Evolutionary conservation across 306 rosid species (phyloP).

Genomic region (Vachellia pachyceras): DNA sequence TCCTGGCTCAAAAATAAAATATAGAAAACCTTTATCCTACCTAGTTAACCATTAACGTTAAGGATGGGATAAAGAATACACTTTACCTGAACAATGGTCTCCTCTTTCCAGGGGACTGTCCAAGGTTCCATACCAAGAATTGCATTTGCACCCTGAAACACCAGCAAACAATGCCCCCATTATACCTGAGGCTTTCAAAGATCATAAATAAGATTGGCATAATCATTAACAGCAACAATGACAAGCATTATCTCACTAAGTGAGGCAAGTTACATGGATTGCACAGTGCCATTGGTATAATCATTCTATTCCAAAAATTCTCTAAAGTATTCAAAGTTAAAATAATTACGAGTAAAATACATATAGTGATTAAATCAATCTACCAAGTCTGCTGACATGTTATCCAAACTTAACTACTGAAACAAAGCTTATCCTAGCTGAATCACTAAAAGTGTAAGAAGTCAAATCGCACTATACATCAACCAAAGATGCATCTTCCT

Average conservation of each 20-base stretch:
- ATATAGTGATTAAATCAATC: neutral
- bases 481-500: too few species aligned
- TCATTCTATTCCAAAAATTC: neutral
- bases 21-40: neutral
- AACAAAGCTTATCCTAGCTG: neutral
- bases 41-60: neutral
- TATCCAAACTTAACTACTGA: neutral
- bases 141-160: conserved; percentile 44
- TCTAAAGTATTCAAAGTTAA: neutral
- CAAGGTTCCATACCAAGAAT: conserved; percentile 52
- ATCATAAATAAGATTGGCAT: neutral
- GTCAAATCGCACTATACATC: too few species aligned
- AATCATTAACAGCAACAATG: neutral
- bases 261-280: neutral
- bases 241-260: neutral
- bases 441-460: neutral
- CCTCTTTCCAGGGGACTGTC: conserved; percentile 66
- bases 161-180: conserved; percentile 28
- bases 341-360: neutral
- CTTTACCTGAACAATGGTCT: conserved; percentile 64
- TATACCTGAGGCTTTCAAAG: conserved; percentile 18
- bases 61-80: conserved; percentile 23
- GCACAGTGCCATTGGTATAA: neutral
- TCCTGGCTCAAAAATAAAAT: conserved; percentile 22
- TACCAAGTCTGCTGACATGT: neutral